phyloP scores from a whole-genome alignment of 2,329 filamentous ascomycete genomes.

The Pochonia chlamydosporia region DNA sequence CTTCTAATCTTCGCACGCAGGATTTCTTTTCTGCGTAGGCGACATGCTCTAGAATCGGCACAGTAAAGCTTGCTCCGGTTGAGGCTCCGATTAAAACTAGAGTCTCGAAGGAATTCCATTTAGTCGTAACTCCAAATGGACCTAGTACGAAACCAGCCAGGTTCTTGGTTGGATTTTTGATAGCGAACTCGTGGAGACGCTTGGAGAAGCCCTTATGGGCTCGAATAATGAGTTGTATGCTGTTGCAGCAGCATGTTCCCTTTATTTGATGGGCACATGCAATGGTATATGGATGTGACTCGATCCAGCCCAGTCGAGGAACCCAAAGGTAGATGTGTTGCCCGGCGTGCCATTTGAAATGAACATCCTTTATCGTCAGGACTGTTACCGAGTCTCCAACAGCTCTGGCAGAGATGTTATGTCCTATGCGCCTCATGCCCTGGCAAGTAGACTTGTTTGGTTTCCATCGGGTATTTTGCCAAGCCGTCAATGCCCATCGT shows the following conservation, averaged over 20 bases:
- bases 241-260: conserved; percentile 50
- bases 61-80: conserved; percentile 56
- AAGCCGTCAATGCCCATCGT: conserved; percentile 40
- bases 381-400: conserved; percentile 49
- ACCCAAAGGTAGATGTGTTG: conserved; percentile 59
- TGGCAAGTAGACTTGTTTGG: conserved; percentile 36
- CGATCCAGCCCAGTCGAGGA: conserved; percentile 45
- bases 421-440: conserved; percentile 44
- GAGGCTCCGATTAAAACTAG: conserved; percentile 55
- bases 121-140: conserved; percentile 49
- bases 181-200: conserved; percentile 42
- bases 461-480: conserved; percentile 45
- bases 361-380: conserved; percentile 53
- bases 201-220: conserved; percentile 52
- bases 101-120: conserved; percentile 54
- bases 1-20: conserved; percentile 48
- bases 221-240: conserved; percentile 52
- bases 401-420: conserved; percentile 42
- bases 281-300: conserved; percentile 57
- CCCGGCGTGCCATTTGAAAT: conserved; percentile 53
- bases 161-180: conserved; percentile 25
- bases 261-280: conserved; percentile 47
- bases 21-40: conserved; percentile 33
- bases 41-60: conserved; percentile 53
- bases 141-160: conserved; percentile 43